Conservation (phyloP, 2,329 filamentous ascomycete genomes). For the Pseudogymnoascus sp. region DNA sequence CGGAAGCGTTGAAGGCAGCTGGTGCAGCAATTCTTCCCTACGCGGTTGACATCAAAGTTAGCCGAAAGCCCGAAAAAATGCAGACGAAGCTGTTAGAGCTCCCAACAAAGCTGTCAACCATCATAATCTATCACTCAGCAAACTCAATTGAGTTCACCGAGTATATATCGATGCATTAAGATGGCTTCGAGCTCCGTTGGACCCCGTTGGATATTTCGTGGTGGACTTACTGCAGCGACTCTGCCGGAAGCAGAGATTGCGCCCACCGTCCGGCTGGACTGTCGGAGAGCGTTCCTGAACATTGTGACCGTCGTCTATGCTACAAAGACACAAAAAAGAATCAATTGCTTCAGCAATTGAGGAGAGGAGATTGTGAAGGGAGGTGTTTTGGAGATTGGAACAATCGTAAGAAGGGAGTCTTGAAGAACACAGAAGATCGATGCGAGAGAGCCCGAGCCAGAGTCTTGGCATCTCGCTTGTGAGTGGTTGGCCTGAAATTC, state of each 20-base stretch:
- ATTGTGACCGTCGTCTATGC: slow-evolving; percentile 57
- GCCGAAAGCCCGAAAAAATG: slow-evolving; percentile 42
- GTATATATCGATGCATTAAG: slow-evolving; percentile 30
- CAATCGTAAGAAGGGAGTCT: slow-evolving; percentile 10
- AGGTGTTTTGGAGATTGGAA: slow-evolving; percentile 24
- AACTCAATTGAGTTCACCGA: slow-evolving; percentile 33
- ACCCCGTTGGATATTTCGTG: slow-evolving; percentile 30
- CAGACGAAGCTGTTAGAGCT: slow-evolving; percentile 27
- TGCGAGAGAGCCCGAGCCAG: slow-evolving; percentile 10
- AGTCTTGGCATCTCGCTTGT: slow-evolving; percentile 10
- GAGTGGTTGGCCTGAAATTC: slow-evolving; percentile 9
- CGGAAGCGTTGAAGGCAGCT: slow-evolving; percentile 61
- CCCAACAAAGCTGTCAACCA: slow-evolving; percentile 33
- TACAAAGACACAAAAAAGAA: slow-evolving; percentile 44
- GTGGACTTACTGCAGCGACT: slow-evolving; percentile 84
- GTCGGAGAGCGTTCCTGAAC: slow-evolving; percentile 97
- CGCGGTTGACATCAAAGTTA: slow-evolving; percentile 44
- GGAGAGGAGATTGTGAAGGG: slow-evolving; percentile 49
- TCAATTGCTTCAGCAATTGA: slow-evolving; percentile 61
- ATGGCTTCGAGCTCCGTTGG: slow-evolving; percentile 32
- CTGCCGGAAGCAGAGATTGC: slow-evolving; percentile 87
- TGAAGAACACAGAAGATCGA: slow-evolving; percentile 8
- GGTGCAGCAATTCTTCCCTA: slow-evolving; percentile 84
- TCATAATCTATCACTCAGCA: slow-evolving; percentile 25
- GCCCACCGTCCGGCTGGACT: slow-evolving; percentile 91